Percentiles rank a stretch among this genome's conserved stretches.
Conservation (phyloP, 192 early-diverging fungal genomes). For the Mortierella hygrophila region DNA sequence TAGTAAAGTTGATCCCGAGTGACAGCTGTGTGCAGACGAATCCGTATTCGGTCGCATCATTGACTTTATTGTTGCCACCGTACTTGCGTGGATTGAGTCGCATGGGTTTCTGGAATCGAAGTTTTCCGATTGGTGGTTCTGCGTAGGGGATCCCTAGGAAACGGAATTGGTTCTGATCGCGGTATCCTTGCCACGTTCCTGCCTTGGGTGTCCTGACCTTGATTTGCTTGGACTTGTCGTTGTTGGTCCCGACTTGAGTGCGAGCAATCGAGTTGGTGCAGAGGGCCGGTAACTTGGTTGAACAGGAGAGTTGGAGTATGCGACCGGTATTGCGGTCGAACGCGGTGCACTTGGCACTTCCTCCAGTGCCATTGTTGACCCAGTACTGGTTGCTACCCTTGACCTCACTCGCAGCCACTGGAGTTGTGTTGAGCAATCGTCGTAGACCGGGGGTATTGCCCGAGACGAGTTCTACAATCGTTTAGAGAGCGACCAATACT, state of each 20-base stretch:
- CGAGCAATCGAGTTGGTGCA: constrained; percentile 17
- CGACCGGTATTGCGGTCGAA: constrained; percentile 7
- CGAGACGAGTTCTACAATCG: background rate
- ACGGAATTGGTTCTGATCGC: constrained; percentile 38
- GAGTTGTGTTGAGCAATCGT: constrained; percentile 10
- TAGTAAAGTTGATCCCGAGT: background rate
- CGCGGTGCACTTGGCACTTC: background rate
- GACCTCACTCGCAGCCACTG: constrained; percentile 21
- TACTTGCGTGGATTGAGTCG: background rate
- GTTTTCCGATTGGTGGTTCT: constrained; percentile 24
- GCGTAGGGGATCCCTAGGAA: constrained; percentile 52
- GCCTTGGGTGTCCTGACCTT: constrained; percentile 15
- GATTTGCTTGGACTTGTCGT: constrained; percentile 31
- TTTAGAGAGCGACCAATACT: background rate
- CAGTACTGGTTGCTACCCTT: background rate
- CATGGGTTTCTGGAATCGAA: constrained; percentile 24
- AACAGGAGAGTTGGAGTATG: background rate
- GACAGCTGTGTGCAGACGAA: constrained; percentile 21
- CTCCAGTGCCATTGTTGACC: background rate
- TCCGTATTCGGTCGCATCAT: constrained; percentile 21
- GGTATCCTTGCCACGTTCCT: constrained; percentile 35
- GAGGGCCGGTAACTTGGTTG: background rate
- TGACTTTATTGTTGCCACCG: background rate
- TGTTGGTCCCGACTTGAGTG: background rate
- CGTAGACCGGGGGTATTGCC: background rate